These are phyloP conservation scores for Ceratopteris richardii DNA, from an alignment of 75 land plant genomes.

Conservation along the genomic window DNA sequence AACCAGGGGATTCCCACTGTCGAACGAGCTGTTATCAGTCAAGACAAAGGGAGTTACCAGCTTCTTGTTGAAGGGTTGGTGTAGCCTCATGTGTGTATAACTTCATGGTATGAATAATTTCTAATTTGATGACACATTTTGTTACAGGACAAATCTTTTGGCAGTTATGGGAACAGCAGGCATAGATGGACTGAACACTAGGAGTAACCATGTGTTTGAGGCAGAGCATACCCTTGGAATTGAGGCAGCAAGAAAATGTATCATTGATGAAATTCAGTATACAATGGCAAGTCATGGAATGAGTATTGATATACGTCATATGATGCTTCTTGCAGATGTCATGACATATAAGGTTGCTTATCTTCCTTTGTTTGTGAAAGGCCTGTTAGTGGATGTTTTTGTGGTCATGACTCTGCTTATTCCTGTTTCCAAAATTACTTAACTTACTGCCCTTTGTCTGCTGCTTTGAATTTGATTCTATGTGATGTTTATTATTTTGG, in stretches of 20 bases:
- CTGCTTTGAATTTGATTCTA: no score
- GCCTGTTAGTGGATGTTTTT: no score
- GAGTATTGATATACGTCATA: conserved; percentile 85
- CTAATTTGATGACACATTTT: not conserved
- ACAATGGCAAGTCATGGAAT: conserved; percentile 79
- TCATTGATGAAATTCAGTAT: conserved; percentile 71
- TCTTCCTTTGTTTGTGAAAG: no score
- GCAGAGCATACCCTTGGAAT: conserved; percentile 73
- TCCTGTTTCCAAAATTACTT: no score
- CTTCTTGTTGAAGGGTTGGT: conserved; percentile 86
- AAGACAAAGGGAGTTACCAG: conserved; percentile 44
- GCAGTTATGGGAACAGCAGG: conserved; percentile 87
- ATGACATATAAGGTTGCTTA: conserved; percentile 98
- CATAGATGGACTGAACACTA: conserved; percentile 58
- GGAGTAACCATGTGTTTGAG: conserved; percentile 78
- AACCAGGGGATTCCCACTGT: conserved; percentile 74
- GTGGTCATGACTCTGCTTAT: no score
- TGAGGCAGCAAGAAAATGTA: conserved; percentile 80
- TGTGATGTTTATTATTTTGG: no score
- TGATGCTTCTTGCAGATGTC: conserved; percentile 94
- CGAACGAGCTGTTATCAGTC: conserved; percentile 64
- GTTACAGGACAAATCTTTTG: conserved; percentile 63
- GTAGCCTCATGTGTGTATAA: not conserved
- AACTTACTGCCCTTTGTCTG: no score
- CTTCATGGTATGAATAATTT: not conserved